Percentiles rank a stretch among this genome's conserved stretches.
Conservation (phyloP, 345 rosid species). For the Camelina laxa region DNA sequence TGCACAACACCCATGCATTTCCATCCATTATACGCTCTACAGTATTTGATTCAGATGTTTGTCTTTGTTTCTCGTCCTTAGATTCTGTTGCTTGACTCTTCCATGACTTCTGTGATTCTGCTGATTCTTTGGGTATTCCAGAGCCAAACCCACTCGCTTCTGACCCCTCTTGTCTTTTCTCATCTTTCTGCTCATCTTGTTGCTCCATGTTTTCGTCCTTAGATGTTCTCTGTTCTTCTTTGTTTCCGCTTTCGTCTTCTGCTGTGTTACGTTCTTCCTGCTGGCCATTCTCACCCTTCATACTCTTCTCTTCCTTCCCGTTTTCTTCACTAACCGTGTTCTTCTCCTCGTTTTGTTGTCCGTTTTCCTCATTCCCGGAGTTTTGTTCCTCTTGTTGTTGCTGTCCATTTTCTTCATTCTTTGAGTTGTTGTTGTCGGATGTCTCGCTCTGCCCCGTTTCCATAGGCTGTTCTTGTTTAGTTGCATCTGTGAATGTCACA, state of each 20-base stretch:
- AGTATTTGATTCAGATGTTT: slow-evolving; percentile 47
- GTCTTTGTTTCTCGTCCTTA: slow-evolving; percentile 73
- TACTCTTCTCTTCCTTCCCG: slow-evolving; percentile 29
- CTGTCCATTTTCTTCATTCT: slow-evolving; percentile 29
- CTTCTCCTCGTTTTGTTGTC: slow-evolving; percentile 36
- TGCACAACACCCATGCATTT: slow-evolving; percentile 77
- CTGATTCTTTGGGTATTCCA: slow-evolving; percentile 81
- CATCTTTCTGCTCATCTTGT: slow-evolving; percentile 43
- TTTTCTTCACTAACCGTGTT: slow-evolving; percentile 26
- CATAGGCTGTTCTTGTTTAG: slow-evolving; percentile 40
- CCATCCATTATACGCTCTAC: slow-evolving; percentile 43
- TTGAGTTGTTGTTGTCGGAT: slow-evolving; percentile 38
- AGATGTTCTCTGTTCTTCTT: slow-evolving; percentile 35
- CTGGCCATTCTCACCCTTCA: slow-evolving; percentile 33
- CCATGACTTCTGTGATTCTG: slow-evolving; percentile 79
- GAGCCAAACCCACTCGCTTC: slow-evolving; percentile 40
- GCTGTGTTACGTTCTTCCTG: slow-evolving; percentile 38
- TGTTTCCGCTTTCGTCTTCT: slow-evolving; percentile 27
- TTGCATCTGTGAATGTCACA: slow-evolving; percentile 43
- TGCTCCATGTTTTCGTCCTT: slow-evolving; percentile 30
- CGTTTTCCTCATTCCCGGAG: slow-evolving; percentile 31
- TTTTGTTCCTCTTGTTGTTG: slow-evolving; percentile 37
- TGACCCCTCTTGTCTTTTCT: slow-evolving; percentile 26
- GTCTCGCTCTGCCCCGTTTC: slow-evolving; percentile 34
- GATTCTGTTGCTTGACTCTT: slow-evolving; percentile 74